Percentiles rank a stretch among this genome's conserved stretches.
Evolutionary conservation across 106 monocot species (phyloP).

Genomic region (Narthecium ossifragum): DNA sequence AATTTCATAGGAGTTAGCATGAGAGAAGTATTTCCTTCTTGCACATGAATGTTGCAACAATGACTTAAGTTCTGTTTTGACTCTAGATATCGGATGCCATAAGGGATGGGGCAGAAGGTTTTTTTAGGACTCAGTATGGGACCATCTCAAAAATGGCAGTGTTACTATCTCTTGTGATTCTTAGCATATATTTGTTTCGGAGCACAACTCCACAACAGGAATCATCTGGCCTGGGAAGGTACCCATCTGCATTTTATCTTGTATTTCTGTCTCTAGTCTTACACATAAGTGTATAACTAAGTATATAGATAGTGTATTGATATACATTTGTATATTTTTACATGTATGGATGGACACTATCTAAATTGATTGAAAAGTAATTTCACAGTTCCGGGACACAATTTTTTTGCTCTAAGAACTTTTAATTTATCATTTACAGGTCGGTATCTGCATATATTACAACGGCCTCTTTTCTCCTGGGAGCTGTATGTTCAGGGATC

Average conservation of each 20-base stretch:
- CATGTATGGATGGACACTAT: too few relatives aligned
- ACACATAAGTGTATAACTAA: too few relatives aligned
- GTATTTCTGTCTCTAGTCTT: not conserved
- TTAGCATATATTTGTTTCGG: slow-evolving; percentile 88
- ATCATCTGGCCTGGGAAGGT: slow-evolving; percentile 92
- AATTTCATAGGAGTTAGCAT: too few relatives aligned
- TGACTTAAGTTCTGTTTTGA: too few relatives aligned
- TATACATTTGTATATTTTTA: too few relatives aligned
- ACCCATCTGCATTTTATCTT: not conserved
- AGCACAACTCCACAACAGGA: slow-evolving; percentile 86
- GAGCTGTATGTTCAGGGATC: slow-evolving; percentile 88
- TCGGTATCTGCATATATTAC: slow-evolving; percentile 79
- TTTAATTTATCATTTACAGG: too few relatives aligned
- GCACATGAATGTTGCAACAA: too few relatives aligned
- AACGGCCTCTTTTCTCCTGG: slow-evolving; percentile 90
- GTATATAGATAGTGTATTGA: too few relatives aligned
- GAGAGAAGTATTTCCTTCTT: too few relatives aligned
- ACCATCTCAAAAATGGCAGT: slow-evolving; percentile 98
- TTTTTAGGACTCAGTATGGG: slow-evolving; percentile 95
- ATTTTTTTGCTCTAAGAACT: not conserved
- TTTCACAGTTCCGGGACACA: not conserved
- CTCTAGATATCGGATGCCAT: slow-evolving; percentile 99
- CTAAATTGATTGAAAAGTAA: too few relatives aligned
- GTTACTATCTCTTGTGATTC: slow-evolving; percentile 77
- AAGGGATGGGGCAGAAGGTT: slow-evolving; percentile 98